A percentile compares a stretch with the other conserved stretches of the same genome.
Conservation (phyloP, 306 rosid species). For the Boehmeria nivea region DNA sequence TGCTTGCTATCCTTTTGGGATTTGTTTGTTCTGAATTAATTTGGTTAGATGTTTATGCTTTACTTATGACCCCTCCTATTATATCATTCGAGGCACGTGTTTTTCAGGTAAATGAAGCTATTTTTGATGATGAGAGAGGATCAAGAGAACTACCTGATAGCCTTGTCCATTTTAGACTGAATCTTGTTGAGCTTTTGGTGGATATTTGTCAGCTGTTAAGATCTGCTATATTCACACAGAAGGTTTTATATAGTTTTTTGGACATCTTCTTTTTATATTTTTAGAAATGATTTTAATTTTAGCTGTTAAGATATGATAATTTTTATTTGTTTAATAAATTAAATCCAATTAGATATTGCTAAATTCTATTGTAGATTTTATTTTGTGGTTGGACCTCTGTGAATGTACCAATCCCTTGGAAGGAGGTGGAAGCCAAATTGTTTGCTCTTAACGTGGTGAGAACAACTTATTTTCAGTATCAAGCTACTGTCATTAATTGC, state of each 20-base stretch:
- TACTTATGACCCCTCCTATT: too few relatives aligned
- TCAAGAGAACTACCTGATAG: conserved; percentile 80
- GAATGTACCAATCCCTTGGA: conserved; percentile 76
- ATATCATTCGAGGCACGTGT: conserved; percentile 11
- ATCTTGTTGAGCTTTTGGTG: conserved; percentile 86
- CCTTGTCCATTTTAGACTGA: conserved; percentile 75
- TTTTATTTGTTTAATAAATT: too few relatives aligned
- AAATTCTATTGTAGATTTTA: conserved; percentile 50
- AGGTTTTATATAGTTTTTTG: conserved; percentile 49
- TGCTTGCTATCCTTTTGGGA: too few relatives aligned
- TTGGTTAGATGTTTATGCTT: too few relatives aligned
- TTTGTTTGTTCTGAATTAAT: too few relatives aligned
- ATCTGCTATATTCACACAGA: conserved; percentile 63
- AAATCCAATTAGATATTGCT: too few relatives aligned
- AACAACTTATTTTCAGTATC: conserved; percentile 12
- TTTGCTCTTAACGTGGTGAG: conserved; percentile 91
- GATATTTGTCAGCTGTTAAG: conserved; percentile 86
- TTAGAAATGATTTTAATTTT: background rate
- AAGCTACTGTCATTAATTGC: background rate
- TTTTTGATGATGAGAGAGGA: conserved; percentile 58
- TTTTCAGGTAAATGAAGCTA: conserved; percentile 75
- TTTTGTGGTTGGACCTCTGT: conserved; percentile 72
- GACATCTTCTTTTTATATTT: too few relatives aligned
- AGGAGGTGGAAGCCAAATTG: conserved; percentile 90
- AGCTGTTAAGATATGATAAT: too few relatives aligned